These are phyloP conservation scores for Amaranthus palmeri DNA, from an alignment of 148 eudicot genomes.

Conservation along the genomic window DNA sequence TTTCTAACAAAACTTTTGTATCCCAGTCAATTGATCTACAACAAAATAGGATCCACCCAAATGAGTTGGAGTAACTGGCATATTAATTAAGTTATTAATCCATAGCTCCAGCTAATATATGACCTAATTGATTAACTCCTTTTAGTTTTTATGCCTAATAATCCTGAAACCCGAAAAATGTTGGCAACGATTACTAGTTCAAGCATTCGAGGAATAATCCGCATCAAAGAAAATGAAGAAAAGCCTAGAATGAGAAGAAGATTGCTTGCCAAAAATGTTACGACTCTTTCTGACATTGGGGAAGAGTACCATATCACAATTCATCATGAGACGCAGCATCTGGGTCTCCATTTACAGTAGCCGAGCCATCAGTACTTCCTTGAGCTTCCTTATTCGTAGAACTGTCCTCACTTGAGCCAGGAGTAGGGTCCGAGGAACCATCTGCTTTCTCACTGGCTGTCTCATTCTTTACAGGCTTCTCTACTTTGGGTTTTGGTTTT, in stretches of 20 bases:
- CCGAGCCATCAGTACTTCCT: constrained; percentile 30
- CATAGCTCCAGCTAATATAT: constrained; percentile 14
- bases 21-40: not conserved
- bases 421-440: constrained; percentile 30
- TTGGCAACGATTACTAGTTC: constrained; percentile 5
- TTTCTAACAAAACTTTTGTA: constrained; percentile 29
- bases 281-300: not conserved
- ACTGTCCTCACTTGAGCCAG: constrained; percentile 32
- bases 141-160: not conserved
- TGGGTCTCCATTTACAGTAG: constrained; percentile 19
- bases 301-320: constrained; percentile 35
- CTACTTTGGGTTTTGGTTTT: constrained; percentile 88
- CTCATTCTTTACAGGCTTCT: constrained; percentile 72
- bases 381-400: constrained; percentile 31
- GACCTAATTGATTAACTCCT: constrained; percentile 5
- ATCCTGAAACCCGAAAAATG: constrained; percentile 11
- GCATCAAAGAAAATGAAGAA: not conserved
- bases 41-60: not conserved
- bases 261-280: not conserved
- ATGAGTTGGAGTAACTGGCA: constrained; percentile 6
- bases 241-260: constrained; percentile 1
- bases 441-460: constrained; percentile 34
- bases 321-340: constrained; percentile 48
- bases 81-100: not conserved
- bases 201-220: not conserved